These are phyloP conservation scores for apple (Malus domestica) DNA, from an alignment of 306 rosid species.

Conservation along the genomic window ASM211411v1 NC_041804.1:2816001-2816500, in stretches of 20 bases:
- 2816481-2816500: constrained; percentile 76
- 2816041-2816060: too few species aligned
- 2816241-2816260: not conserved
- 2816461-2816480: constrained; percentile 56
- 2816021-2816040: not conserved
- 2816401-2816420: constrained; percentile 80
- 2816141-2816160: too few species aligned
- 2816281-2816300: not conserved
- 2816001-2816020: not conserved
- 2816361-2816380: constrained; percentile 81
- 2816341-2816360: not conserved
- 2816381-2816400: constrained; percentile 91
- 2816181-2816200: not conserved
- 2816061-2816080: too few species aligned
- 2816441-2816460: constrained; percentile 89
- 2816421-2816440: constrained; percentile 85
- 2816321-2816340: not conserved
- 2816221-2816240: not conserved
- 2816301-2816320: not conserved
- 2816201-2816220: not conserved
- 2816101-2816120: too few species aligned
- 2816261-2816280: not conserved
- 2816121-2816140: too few species aligned
- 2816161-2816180: too few species aligned
- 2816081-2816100: too few species aligned